Evolutionary conservation across 1,139 yeast species (phyloP).

Genomic region (Scheffersomyces quercinus): DNA sequence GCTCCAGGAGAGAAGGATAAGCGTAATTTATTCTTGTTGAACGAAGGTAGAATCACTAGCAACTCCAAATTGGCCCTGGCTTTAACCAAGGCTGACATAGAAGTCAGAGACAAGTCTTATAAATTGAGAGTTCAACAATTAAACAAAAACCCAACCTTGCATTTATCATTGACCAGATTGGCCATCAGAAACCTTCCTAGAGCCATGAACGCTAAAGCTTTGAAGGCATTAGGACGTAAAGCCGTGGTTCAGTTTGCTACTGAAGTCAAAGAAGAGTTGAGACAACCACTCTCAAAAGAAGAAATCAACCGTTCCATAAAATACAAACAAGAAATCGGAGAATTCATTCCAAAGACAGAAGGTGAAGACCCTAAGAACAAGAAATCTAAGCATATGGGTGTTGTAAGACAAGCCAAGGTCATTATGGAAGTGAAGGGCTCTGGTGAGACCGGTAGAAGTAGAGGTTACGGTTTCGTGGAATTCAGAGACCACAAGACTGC

Average conservation of each 20-base stretch:
- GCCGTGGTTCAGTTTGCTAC: constrained; percentile 96
- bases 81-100: constrained; percentile 73
- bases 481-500: constrained; percentile 92
- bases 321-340: constrained; percentile 50
- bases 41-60: constrained; percentile 89
- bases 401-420: constrained; percentile 89
- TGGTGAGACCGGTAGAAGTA: constrained; percentile 84
- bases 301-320: constrained; percentile 79
- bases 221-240: constrained; percentile 90
- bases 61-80: constrained; percentile 76
- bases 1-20: constrained; percentile 78
- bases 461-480: constrained; percentile 95
- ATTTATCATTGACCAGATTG: constrained; percentile 86
- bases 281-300: constrained; percentile 90
- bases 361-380: constrained; percentile 52
- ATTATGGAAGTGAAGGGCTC: constrained; percentile 89
- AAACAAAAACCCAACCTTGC: constrained; percentile 86
- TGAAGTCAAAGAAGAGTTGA: constrained; percentile 70
- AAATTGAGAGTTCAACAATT: constrained; percentile 86
- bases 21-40: constrained; percentile 79
- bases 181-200: constrained; percentile 94
- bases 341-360: constrained; percentile 21
- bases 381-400: constrained; percentile 78
- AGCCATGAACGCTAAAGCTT: constrained; percentile 82
- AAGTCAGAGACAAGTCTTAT: constrained; percentile 85